Base-by-base conservation (phyloP, 345 rosid species). In the Psidium friedrichsthalianum region DNA sequence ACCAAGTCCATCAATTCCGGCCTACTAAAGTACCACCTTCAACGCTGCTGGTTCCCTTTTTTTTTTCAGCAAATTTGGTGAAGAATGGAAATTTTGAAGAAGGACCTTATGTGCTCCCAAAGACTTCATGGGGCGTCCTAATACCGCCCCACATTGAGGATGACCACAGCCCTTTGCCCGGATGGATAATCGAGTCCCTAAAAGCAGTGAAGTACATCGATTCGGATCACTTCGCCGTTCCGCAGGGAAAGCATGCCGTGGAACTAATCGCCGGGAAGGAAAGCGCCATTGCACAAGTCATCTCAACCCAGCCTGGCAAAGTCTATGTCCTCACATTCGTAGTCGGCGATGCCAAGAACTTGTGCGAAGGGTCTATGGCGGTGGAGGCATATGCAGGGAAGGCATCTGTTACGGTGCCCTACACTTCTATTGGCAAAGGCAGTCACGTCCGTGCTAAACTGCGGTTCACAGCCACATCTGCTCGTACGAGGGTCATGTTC, bases 131-230 rank as follows among this genome's bases (percentile, higher is more conserved):
- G 86, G 98, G 98, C 32, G 96, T 94, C 54, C 88, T 94, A 29
- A 88, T 96, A 82, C 96, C 98, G 52, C 93, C 98, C 82, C 89
- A 89, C 80, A 88, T 92, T 20, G 96, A 94, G 69, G 98, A 96
- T 42, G 91, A 91, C 6, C 94, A 95, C 85, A 87, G 92, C 82
- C 93, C 98, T 3, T 84, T 94, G 58, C 95, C 94, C 5, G 96
- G 98, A n/a, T 96, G 98, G 98, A 93, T 92, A 16, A 83, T 93
- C 18, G 98, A 94, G 84, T 94, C 98, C 52, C 98, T 94, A 36
- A 96, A 94, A 85, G 98, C 96, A 32, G 94, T 93, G 2, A 94
- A 94, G 86, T 94, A 93, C 87, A 88, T 96, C 0, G 96, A 96
- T 89, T 87, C 86, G 0, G 91, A 88, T 2, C 98, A 96, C 84